Evolutionary conservation across 2,329 filamentous ascomycete species (phyloP), one percentile per base, ranked within the genome.

Genomic region (Lachnellula hyalina): DNA sequence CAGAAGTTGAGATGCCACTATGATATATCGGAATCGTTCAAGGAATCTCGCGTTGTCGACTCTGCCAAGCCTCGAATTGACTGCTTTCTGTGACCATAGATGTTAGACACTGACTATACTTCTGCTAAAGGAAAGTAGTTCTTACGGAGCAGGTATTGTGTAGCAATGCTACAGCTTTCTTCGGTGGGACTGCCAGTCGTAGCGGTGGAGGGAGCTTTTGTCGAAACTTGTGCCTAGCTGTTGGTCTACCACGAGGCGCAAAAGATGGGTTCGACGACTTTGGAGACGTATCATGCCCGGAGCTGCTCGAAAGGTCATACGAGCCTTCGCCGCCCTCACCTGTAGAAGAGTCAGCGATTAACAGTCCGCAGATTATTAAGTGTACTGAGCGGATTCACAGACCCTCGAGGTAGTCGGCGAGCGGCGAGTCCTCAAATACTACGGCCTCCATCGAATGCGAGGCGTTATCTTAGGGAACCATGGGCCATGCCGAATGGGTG

Each of bases 351-450:
- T 61, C 46, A 64, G 51, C 35, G 44, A 52, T 32, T 15, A 44
- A 47, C 53, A 41, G 55, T 60, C 46, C 62, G 49, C 23, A 41
- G 49, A 19, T 49, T 41, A 49, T 11, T 7, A 15, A 15, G 3
- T 23, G 17, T 40, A 50, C 49, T 47, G 46, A 56, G 51, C 51
- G 54, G 64, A 57, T 59, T 40, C 54, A 73, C 78, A 67, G 73
- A 94, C 92, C 91, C 83, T 92, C 86, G 65, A 96, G 84, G 75
- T 94, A 94, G 68, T 89, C 85, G 70, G 90, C 91, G 74, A 96
- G 80, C 65, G 92, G 92, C 70, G 89, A 89, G 75, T 91, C 85
- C 75, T 94, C 84, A 74, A 88, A 89, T 65, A 96, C 84, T 66
- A 96, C 80, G 68, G 88, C 84, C 81, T 96, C 92, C 92, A 96